A percentile compares a stretch with the other conserved stretches of the same genome.
Evolutionary conservation across 495 filamentous ascomycete genomes (phyloP).

Genomic region (Copromyces sp.): DNA sequence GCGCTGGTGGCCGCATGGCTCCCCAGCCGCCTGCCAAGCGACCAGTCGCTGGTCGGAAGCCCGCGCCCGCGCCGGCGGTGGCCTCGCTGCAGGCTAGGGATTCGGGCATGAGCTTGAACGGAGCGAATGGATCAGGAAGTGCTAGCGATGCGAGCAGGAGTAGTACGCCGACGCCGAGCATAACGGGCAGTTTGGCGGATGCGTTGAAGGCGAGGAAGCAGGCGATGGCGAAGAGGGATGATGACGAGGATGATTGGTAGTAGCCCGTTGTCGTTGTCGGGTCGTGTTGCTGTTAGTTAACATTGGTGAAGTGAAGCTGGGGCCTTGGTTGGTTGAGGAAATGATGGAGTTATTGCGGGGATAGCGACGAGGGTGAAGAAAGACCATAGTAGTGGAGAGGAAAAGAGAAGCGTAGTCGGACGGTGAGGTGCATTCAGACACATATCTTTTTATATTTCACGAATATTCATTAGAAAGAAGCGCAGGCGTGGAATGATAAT

Average conservation of each 20-base stretch:
- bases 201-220: slow-evolving; percentile 57
- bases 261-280: not conserved
- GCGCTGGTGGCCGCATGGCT: slow-evolving; percentile 50
- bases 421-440: too few relatives aligned
- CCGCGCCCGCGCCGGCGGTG: slow-evolving; percentile 33
- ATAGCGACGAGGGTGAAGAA: too few relatives aligned
- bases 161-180: slow-evolving; percentile 54
- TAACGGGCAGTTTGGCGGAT: slow-evolving; percentile 80
- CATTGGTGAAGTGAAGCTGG: not conserved
- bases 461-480: too few relatives aligned
- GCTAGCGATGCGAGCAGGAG: slow-evolving; percentile 51
- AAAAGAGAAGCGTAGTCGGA: too few relatives aligned
- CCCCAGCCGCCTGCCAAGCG: slow-evolving; percentile 82
- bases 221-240: slow-evolving; percentile 59
- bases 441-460: too few relatives aligned
- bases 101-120: slow-evolving; percentile 63
- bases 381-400: too few relatives aligned
- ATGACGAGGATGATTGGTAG: slow-evolving; percentile 59
- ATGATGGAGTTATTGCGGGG: too few relatives aligned
- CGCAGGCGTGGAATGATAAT: too few relatives aligned
- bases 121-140: slow-evolving; percentile 43
- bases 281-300: too few relatives aligned
- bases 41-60: slow-evolving; percentile 57
- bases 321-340: too few relatives aligned
- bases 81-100: slow-evolving; percentile 55